Evolutionary conservation across 306 rosid genomes (phyloP).

Genomic region (Vigna angularis): DNA sequence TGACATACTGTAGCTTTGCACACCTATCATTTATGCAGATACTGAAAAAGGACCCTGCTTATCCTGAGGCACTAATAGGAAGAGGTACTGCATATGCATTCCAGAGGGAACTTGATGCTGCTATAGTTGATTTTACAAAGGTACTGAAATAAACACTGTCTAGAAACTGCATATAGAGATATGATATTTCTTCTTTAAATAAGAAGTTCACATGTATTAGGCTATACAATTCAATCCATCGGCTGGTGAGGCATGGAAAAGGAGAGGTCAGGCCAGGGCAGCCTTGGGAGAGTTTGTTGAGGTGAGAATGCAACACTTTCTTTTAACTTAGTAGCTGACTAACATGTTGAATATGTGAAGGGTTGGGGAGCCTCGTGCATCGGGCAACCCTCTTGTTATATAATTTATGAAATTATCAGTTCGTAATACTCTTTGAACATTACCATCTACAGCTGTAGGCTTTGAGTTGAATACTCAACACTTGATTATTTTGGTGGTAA

Average conservation of each 20-base stretch:
- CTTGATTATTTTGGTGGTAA: conserved; percentile 1
- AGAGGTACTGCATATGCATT: conserved; percentile 98
- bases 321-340: conserved; percentile 12
- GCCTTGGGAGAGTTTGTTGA: conserved; percentile 91
- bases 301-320: conserved; percentile 59
- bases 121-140: conserved; percentile 94
- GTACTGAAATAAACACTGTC: conserved; percentile 53
- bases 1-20: conserved; percentile 22
- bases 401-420: conserved; percentile 11
- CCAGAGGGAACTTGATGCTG: conserved; percentile 85
- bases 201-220: conserved; percentile 53
- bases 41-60: conserved; percentile 86
- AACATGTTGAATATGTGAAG: conserved; percentile 7
- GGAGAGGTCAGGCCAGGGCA: conserved; percentile 99
- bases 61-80: conserved; percentile 98
- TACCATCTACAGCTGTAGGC: conserved; percentile 27
- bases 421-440: neutral
- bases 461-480: conserved; percentile 28
- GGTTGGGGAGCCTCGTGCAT: neutral
- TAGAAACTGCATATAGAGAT: conserved; percentile 28
- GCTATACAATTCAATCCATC: conserved; percentile 87
- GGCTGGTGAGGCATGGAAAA: conserved; percentile 98
- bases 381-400: neutral
- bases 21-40: conserved; percentile 59
- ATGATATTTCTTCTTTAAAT: conserved; percentile 29